phyloP scores from a whole-genome alignment of 768 basidiomycete species.

The Kwoniella mangroviensis region DNA sequence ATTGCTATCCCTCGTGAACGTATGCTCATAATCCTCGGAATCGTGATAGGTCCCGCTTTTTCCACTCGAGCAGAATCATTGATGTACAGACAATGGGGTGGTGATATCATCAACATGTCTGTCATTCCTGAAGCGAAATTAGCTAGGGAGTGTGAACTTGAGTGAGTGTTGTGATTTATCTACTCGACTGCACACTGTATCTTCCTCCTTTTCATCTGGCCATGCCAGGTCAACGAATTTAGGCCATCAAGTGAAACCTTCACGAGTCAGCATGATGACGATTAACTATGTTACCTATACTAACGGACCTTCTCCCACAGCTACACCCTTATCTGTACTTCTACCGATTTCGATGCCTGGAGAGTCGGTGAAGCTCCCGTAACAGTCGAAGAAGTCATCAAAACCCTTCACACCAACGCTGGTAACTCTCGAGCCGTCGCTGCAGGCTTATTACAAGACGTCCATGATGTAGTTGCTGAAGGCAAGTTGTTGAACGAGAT shows the following conservation, averaged over 20 bases:
- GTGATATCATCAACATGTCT: slow-evolving; percentile 74
- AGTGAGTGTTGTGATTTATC: slow-evolving; percentile 61
- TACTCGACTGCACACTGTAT: too few species aligned
- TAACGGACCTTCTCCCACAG: slow-evolving; percentile 59
- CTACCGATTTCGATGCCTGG: slow-evolving; percentile 97
- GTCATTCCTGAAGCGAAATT: slow-evolving; percentile 96
- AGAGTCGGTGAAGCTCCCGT: slow-evolving; percentile 77
- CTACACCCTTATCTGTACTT: slow-evolving; percentile 79
- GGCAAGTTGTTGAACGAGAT: slow-evolving; percentile 70
- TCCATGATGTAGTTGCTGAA: slow-evolving; percentile 65
- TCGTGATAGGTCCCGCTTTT: slow-evolving; percentile 67
- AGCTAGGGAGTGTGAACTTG: slow-evolving; percentile 90
- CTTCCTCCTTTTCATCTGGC: not conserved
- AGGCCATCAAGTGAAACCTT: not conserved
- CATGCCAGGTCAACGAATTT: not conserved
- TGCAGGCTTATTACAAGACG: slow-evolving; percentile 57
- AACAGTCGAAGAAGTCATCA: slow-evolving; percentile 87
- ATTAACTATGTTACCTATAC: not conserved
- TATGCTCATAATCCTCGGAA: too few species aligned
- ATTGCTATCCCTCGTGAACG: too few species aligned
- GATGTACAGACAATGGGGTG: slow-evolving; percentile 91
- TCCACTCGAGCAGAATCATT: slow-evolving; percentile 94
- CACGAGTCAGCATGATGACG: not conserved
- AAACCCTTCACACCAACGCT: slow-evolving; percentile 84
- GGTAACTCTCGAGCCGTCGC: slow-evolving; percentile 73